A percentile compares a stretch with the other conserved stretches of the same genome.
phyloP scores from a whole-genome alignment of 208 protist genomes.

The Balamuthia mandrillaris region DNA sequence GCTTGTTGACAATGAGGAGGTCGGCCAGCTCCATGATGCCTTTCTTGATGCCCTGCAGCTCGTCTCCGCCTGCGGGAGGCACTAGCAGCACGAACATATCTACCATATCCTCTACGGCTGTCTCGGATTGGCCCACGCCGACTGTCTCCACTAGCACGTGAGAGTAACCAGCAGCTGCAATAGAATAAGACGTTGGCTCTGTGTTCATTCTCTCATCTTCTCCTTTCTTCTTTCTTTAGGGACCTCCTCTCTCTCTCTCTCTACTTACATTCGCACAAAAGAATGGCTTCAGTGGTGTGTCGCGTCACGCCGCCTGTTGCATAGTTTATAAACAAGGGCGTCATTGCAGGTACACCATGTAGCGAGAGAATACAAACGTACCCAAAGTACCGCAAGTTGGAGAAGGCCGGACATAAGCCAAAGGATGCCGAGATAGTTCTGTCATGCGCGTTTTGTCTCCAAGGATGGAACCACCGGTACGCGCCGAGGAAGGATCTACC shows the following conservation, averaged over 20 bases:
- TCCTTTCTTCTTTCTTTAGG: background rate
- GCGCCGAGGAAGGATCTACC: conserved; percentile 84
- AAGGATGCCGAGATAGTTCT: conserved; percentile 74
- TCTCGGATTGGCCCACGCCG: conserved; percentile 84
- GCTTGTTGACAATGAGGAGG: conserved; percentile 89
- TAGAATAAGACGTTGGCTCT: background rate
- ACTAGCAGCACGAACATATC: conserved; percentile 87
- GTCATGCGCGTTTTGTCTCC: conserved; percentile 93
- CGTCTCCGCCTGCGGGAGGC: conserved; percentile 86
- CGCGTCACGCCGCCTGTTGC: conserved; percentile 79
- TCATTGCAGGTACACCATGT: background rate
- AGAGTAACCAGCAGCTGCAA: conserved; percentile 79
- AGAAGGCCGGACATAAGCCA: conserved; percentile 86
- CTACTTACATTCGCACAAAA: conserved; percentile 83
- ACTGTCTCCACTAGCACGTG: conserved; percentile 92
- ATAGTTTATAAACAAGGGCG: background rate
- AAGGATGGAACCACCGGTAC: conserved; percentile 86
- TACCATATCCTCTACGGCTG: conserved; percentile 80
- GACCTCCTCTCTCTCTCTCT: too few relatives aligned
- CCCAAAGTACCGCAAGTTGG: conserved; percentile 83
- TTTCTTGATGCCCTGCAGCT: conserved; percentile 72
- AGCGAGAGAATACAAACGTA: background rate
- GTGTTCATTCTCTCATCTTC: background rate
- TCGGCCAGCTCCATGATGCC: conserved; percentile 91
- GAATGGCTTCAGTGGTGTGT: conserved; percentile 82